These are phyloP conservation scores for Choiromyces venosus DNA, from an alignment of 495 filamentous ascomycete genomes.

Conservation along the genomic window DNA sequence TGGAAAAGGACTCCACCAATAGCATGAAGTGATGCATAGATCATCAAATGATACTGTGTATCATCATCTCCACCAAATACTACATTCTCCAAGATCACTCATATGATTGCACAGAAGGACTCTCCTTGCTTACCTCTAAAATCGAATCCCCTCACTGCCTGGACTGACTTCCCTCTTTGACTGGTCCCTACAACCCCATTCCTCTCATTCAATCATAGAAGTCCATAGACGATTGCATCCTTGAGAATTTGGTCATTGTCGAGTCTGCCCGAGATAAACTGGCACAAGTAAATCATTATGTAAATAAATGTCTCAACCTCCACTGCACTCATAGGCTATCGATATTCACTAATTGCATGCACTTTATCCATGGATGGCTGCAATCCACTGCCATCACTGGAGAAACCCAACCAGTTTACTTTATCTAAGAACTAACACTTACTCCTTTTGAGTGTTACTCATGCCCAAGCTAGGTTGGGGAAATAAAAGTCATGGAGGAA, in stretches of 20 bases:
- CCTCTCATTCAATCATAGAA: too few species aligned
- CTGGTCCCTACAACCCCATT: too few species aligned
- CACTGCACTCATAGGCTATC: background rate
- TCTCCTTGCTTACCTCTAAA: background rate
- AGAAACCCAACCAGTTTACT: too few species aligned
- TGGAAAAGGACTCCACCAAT: conserved; percentile 11
- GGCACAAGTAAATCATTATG: conserved; percentile 2
- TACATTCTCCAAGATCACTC: background rate
- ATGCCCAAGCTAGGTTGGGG: background rate
- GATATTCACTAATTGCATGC: conserved; percentile 6
- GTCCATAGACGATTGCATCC: too few species aligned
- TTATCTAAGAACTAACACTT: too few species aligned
- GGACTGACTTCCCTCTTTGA: too few species aligned
- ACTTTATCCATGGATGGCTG: conserved; percentile 7
- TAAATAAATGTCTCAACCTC: too few species aligned
- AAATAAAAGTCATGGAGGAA: too few species aligned
- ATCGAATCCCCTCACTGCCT: too few species aligned
- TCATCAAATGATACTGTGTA: conserved; percentile 6
- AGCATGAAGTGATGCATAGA: background rate
- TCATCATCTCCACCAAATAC: background rate
- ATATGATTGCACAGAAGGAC: conserved; percentile 11
- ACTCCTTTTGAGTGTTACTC: background rate
- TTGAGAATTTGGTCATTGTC: background rate
- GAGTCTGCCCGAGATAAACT: background rate
- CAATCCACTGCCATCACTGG: too few species aligned